Base-by-base conservation (phyloP, 306 rosid genomes). In the Senna siamea region DNA sequence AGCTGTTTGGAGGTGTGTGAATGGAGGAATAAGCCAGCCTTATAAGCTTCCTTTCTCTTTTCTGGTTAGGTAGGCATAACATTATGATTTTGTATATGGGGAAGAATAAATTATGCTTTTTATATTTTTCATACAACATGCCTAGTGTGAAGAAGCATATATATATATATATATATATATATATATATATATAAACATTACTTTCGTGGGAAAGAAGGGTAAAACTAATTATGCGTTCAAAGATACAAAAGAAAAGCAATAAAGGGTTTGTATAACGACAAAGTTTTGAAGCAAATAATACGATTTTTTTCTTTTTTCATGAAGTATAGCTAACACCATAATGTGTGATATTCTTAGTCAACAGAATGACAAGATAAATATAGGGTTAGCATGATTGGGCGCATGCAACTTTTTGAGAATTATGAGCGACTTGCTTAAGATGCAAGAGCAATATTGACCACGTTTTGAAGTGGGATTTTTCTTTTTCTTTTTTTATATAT, bases 351-450 rank as follows among this genome's bases (percentile, higher is more conserved):
- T 9, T 61, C 8, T 4, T 17, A 63, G 15, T 63, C 69, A 40
- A 12, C 10, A 5, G 34, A 18, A 23, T 2, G 46, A 11, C 19
- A 20, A 41, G 1, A 35, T 10, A 10, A 10, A 19, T 20, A 63
- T 17, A 40, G 34, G 57, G 37, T 41, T 64, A 18, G 0, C 17
- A 38, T 40, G 20, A 41, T 38, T 20, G 53, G 53, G 9, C 52
- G 70, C 53, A 40, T 19, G 53, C 38, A 43, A 43, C 54, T 65
- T 65, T 65, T 65, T 65, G 14, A 19, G 10, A 5, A 65, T 64
- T 46, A 64, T 19, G 35, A 64, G 30, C 17, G 67, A 26, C n/a
- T 9, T 23, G n/a, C 67, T 61, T 61, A 18, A 18, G 30, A 61
- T 17, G 30, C 48, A 14, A 58, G 18, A 1, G 30, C 30, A 26